These are phyloP conservation scores for Nothophoma quercina DNA, from an alignment of 2,329 filamentous ascomycete species.

Conservation along the genomic window DNA sequence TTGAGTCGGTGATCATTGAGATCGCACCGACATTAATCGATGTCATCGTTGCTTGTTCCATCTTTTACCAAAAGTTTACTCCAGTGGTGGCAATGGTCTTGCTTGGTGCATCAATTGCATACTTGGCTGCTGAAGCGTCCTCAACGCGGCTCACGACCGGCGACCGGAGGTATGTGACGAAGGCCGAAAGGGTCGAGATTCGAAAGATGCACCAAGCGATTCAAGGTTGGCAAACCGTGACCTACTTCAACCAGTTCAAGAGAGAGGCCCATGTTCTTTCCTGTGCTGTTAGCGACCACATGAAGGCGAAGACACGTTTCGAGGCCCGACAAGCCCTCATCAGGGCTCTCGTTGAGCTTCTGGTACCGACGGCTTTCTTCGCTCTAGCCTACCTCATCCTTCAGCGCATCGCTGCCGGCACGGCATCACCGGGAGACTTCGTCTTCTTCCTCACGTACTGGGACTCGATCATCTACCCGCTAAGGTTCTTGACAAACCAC, in stretches of 20 bases:
- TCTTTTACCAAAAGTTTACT: constrained; percentile 13
- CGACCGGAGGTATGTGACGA: constrained; percentile 5
- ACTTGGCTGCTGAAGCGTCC: constrained; percentile 1
- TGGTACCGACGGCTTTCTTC: constrained; percentile 21
- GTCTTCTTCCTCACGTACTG: constrained; percentile 48
- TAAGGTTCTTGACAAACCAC: constrained; percentile 55
- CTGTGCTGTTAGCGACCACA: constrained; percentile 3
- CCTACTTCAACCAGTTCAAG: constrained; percentile 53
- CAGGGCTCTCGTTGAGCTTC: constrained; percentile 13
- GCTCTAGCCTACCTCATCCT: constrained; percentile 54
- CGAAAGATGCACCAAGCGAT: constrained; percentile 22
- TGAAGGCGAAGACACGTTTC: constrained; percentile 14
- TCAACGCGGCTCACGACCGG: constrained; percentile 7
- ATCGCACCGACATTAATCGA: constrained; percentile 63
- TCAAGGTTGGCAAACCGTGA: constrained; percentile 61
- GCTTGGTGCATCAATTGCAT: constrained; percentile 3
- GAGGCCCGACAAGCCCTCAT: not conserved
- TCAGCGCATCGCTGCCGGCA: constrained; percentile 57
- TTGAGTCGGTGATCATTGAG: constrained; percentile 64
- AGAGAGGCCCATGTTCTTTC: constrained; percentile 2
- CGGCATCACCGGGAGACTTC: constrained; percentile 64
- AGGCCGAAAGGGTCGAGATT: constrained; percentile 9
- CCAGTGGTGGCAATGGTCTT: constrained; percentile 1
- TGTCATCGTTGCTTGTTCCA: constrained; percentile 59
- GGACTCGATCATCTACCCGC: constrained; percentile 50